These are phyloP conservation scores for Sicyos edulis DNA, from an alignment of 306 rosid genomes.

Conservation along the genomic window DNA sequence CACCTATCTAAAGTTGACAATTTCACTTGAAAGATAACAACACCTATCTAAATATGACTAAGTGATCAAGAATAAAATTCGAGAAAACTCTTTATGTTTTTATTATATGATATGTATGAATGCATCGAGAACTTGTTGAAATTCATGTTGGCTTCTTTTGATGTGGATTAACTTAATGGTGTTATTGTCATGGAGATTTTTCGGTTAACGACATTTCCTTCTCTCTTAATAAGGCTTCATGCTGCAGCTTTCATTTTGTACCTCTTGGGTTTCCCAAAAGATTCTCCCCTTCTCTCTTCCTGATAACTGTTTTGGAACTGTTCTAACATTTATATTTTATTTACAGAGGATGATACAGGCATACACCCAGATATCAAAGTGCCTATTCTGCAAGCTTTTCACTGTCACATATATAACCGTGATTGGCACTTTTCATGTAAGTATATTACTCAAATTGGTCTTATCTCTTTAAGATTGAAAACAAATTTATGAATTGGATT, in stretches of 20 bases:
- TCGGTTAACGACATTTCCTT: neutral
- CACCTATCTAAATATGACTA: too few relatives aligned
- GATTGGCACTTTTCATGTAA: conserved; percentile 90
- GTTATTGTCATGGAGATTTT: neutral
- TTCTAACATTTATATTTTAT: conserved; percentile 21
- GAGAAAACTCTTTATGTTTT: neutral
- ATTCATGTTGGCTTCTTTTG: neutral
- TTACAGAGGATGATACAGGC: conserved; percentile 95
- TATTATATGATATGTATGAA: neutral
- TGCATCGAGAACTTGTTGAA: too few relatives aligned
- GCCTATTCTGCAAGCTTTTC: conserved; percentile 76
- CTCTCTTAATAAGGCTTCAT: neutral
- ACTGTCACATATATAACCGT: conserved; percentile 60
- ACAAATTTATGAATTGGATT: neutral
- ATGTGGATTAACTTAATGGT: neutral
- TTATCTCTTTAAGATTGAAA: neutral
- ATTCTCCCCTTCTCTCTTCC: neutral
- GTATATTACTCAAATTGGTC: conserved; percentile 22
- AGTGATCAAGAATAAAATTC: too few relatives aligned
- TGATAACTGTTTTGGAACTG: neutral
- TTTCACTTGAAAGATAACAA: neutral
- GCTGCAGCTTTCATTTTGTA: neutral
- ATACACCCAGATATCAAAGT: conserved; percentile 65
- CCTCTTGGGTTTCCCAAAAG: neutral
- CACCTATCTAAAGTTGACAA: too few relatives aligned